These are phyloP conservation scores for Fusarium lyarnte DNA, from an alignment of 2,329 filamentous ascomycete species.

Conservation along the genomic window DNA sequence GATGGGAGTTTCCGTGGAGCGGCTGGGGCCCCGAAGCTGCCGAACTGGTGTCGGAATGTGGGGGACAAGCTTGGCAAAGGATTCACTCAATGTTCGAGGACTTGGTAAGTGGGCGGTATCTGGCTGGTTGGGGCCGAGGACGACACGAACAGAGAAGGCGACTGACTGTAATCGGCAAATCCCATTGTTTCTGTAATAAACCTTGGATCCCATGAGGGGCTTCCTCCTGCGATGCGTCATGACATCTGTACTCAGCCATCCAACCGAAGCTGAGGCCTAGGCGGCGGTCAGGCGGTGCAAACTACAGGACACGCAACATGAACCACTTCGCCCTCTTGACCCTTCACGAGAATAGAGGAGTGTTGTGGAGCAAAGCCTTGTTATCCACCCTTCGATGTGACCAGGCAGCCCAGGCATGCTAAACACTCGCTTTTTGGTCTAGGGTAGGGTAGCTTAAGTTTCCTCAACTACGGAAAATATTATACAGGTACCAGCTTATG, in stretches of 20 bases:
- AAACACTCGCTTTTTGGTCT: not conserved
- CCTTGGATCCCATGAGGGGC: conserved; percentile 2
- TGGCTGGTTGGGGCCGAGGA: not conserved
- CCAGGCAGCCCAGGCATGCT: not conserved
- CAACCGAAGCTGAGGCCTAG: not conserved
- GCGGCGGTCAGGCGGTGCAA: conserved; percentile 20
- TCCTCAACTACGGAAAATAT: not conserved
- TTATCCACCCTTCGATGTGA: not conserved
- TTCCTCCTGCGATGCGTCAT: conserved; percentile 9
- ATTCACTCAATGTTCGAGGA: not conserved
- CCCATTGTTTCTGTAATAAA: not conserved
- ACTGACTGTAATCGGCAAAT: not conserved
- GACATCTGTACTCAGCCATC: conserved; percentile 19
- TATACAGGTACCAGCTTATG: not conserved
- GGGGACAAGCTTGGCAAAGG: not conserved
- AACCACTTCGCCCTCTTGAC: conserved; percentile 10
- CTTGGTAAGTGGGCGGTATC: not conserved
- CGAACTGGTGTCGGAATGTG: conserved; percentile 24
- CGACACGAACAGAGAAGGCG: not conserved
- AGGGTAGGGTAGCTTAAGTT: not conserved
- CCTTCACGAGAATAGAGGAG: conserved; percentile 1
- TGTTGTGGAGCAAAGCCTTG: not conserved
- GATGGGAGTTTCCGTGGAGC: not conserved
- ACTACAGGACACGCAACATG: not conserved
- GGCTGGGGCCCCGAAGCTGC: conserved; percentile 15